Base-by-base conservation (phyloP, 129 eudicot genomes). In the Flaveria bidentis region DNA sequence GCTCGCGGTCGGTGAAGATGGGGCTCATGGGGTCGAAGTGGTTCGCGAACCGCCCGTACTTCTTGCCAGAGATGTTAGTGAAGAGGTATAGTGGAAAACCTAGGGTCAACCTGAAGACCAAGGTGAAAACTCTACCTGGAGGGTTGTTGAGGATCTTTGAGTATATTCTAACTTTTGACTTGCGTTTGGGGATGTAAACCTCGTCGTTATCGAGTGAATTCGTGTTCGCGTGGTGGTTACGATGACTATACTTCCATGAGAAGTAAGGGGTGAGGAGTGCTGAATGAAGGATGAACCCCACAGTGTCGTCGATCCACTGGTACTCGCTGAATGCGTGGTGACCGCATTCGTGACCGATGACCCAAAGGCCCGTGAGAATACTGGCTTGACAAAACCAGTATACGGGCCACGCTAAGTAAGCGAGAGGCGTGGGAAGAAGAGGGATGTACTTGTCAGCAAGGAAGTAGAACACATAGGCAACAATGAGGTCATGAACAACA, bases 161-260 rank as follows among this genome's bases (percentile, higher is more conserved):
- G 60, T 81, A 81, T 13, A 46, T 5, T 9, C 45, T 41, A 25
- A 81, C 69, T 22, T 68, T 81, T 16, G 70, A 47, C 80, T 81
- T 81, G 63, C 79, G 79, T 75, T 76, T 81, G 33, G 84, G 84
- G 65, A 80, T 76, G 49, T 80, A 80, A 20, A 80, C 83, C 57
- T 80, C 83, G 23, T 80, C 83, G 33, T 80, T 80, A 18, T 80
- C 83, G 6, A 80, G 68, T 8, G 83, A 80, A 2, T 80, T 74
- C 9, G 83, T 80, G 75, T 80, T 80, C 51, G 80, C 84, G 47
- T 81, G 84, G 71, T 81, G 84, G 49, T 56, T 76, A 18, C 84
- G 80, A 44, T 81, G 84, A 47, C 84, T 81, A 5, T 74, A 74
- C 69, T 81, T 81, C 84, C 84, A 81, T 1, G 84, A 68, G 71